Evolutionary conservation across 148 eudicot species (phyloP).

Genomic region (Diospyros lotus): DNA sequence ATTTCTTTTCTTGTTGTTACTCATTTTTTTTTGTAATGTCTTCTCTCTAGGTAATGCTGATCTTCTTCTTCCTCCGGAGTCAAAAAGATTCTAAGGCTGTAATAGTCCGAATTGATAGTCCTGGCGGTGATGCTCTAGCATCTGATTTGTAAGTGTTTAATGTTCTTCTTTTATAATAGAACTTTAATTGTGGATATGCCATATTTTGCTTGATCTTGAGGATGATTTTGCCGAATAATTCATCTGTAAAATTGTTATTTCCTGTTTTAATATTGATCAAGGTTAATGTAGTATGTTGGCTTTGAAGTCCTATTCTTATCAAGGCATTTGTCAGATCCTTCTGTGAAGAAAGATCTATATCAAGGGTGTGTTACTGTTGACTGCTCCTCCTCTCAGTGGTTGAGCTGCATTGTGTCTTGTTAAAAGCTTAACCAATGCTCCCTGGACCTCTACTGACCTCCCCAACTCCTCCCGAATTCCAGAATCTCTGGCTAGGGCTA

Average conservation of each 20-base stretch:
- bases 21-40: not conserved
- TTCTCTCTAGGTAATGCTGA: not conserved
- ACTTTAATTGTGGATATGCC: not conserved
- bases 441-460: too few species aligned
- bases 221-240: not conserved
- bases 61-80: slow-evolving; percentile 44
- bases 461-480: too few species aligned
- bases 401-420: too few species aligned
- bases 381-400: too few species aligned
- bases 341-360: too few species aligned
- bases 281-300: not conserved
- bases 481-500: too few species aligned
- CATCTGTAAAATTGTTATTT: not conserved
- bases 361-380: too few species aligned
- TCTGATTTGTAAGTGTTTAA: slow-evolving; percentile 81
- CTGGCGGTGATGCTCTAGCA: slow-evolving; percentile 96
- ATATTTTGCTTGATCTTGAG: not conserved
- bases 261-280: not conserved
- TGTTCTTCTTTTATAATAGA: not conserved
- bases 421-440: too few species aligned
- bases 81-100: slow-evolving; percentile 79
- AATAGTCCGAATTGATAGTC: slow-evolving; percentile 33
- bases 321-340: too few species aligned
- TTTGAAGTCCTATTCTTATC: not conserved
- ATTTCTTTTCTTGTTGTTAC: not conserved